A percentile compares a stretch with the other conserved stretches of the same genome.
phyloP scores from a whole-genome alignment of 768 basidiomycete genomes.

The Naganishia onofrii region DNA sequence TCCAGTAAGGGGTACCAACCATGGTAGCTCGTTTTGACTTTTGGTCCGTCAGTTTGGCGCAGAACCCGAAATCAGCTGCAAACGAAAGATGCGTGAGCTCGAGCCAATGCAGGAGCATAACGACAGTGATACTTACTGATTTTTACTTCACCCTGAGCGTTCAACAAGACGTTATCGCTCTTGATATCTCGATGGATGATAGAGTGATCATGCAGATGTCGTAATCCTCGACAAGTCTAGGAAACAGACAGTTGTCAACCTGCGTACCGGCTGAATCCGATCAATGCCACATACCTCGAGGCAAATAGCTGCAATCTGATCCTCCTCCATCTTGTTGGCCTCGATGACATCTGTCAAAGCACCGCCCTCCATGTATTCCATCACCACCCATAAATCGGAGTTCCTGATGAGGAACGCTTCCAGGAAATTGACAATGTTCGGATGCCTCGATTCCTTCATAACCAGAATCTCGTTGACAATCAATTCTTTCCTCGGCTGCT shows the following conservation, averaged over 20 bases:
- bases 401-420: slow-evolving; percentile 84
- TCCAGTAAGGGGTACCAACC: slow-evolving; percentile 99
- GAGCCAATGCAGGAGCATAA: neutral
- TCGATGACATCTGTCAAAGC: slow-evolving; percentile 97
- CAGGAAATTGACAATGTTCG: slow-evolving; percentile 94
- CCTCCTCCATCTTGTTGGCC: slow-evolving; percentile 90
- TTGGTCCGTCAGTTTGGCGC: slow-evolving; percentile 90
- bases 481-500: slow-evolving; percentile 93
- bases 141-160: slow-evolving; percentile 88
- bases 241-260: slow-evolving; percentile 8
- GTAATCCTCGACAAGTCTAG: slow-evolving; percentile 90
- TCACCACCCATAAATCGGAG: slow-evolving; percentile 94
- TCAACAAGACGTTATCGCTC: slow-evolving; percentile 90
- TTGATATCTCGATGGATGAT: slow-evolving; percentile 98
- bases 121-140: slow-evolving; percentile 70
- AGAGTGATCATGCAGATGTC: slow-evolving; percentile 85
- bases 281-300: slow-evolving; percentile 66
- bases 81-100: slow-evolving; percentile 1
- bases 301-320: slow-evolving; percentile 88
- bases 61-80: slow-evolving; percentile 92
- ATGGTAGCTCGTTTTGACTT: slow-evolving; percentile 97
- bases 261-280: neutral
- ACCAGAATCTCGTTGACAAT: slow-evolving; percentile 98
- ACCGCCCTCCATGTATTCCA: slow-evolving; percentile 95
- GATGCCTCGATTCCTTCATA: slow-evolving; percentile 97